Conservation (phyloP, 306 rosid genomes). For the Aeschynomene evenia region DNA sequence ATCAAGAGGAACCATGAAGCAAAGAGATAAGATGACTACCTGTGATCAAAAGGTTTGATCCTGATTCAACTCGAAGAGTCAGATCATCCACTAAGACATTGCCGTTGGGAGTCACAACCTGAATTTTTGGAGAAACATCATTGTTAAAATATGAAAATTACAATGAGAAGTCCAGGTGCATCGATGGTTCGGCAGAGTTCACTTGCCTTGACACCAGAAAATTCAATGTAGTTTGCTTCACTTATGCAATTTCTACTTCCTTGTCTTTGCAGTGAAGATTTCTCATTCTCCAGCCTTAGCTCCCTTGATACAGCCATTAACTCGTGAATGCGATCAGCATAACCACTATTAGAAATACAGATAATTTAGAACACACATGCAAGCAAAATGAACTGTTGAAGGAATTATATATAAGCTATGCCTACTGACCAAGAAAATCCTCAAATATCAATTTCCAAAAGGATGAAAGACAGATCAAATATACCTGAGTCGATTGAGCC, state of each 20-base stretch:
- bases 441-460: constrained; percentile 15
- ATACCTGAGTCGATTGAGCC: constrained; percentile 88
- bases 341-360: constrained; percentile 59
- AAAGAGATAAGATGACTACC: constrained; percentile 43
- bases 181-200: constrained; percentile 1
- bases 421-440: neutral
- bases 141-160: constrained; percentile 24
- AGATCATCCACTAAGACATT: constrained; percentile 78
- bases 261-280: constrained; percentile 42
- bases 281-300: constrained; percentile 50
- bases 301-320: constrained; percentile 68
- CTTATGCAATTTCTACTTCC: constrained; percentile 59
- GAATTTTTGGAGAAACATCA: constrained; percentile 26
- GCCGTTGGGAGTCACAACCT: constrained; percentile 87
- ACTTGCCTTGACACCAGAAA: constrained; percentile 77
- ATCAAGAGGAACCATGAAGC: neutral
- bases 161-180: neutral
- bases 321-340: constrained; percentile 85
- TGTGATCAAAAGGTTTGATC: constrained; percentile 86
- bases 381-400: neutral
- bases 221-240: constrained; percentile 77
- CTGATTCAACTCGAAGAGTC: constrained; percentile 67
- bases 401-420: neutral
- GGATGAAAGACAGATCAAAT: constrained; percentile 2
- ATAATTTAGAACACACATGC: neutral